Conservation (phyloP, 73 alveolate species). For the Stentor coeruleus region DNA sequence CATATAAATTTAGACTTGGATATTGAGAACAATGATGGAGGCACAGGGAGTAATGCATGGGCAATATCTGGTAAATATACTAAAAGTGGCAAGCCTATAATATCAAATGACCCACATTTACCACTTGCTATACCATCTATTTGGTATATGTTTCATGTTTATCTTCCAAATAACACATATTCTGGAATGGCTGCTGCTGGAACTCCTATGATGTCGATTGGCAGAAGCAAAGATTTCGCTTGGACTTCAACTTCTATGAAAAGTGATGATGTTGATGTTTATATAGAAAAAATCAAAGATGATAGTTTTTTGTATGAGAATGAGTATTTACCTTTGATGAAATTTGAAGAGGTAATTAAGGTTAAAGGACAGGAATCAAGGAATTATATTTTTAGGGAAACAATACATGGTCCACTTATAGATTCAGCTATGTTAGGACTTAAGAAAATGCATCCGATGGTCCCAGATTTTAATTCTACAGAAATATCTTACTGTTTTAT, state of each 20-base stretch:
- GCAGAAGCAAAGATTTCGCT: slow-evolving; percentile 66
- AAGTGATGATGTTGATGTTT: slow-evolving; percentile 84
- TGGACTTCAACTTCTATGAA: slow-evolving; percentile 81
- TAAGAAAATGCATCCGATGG: not conserved
- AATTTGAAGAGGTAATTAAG: not conserved
- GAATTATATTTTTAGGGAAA: not conserved
- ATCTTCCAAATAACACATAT: slow-evolving; percentile 27
- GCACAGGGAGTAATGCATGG: slow-evolving; percentile 72
- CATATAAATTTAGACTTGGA: slow-evolving; percentile 21
- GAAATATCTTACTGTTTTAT: not conserved
- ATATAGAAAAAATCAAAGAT: slow-evolving; percentile 61
- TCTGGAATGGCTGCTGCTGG: slow-evolving; percentile 85
- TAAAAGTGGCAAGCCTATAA: slow-evolving; percentile 85
- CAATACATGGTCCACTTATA: not conserved
- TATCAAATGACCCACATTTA: slow-evolving; percentile 92
- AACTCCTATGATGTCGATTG: slow-evolving; percentile 70
- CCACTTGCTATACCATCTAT: slow-evolving; percentile 72
- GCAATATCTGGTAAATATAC: slow-evolving; percentile 90
- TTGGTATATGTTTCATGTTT: slow-evolving; percentile 69
- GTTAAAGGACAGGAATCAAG: not conserved
- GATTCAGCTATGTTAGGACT: not conserved
- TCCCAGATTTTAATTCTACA: not conserved
- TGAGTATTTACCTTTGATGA: not conserved
- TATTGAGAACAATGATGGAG: slow-evolving; percentile 20
- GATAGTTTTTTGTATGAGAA: slow-evolving; percentile 29